Evolutionary conservation across 495 filamentous ascomycete species (phyloP), one percentile per base, ranked within the genome.

Genomic region (Aspergillus conjunctus): DNA sequence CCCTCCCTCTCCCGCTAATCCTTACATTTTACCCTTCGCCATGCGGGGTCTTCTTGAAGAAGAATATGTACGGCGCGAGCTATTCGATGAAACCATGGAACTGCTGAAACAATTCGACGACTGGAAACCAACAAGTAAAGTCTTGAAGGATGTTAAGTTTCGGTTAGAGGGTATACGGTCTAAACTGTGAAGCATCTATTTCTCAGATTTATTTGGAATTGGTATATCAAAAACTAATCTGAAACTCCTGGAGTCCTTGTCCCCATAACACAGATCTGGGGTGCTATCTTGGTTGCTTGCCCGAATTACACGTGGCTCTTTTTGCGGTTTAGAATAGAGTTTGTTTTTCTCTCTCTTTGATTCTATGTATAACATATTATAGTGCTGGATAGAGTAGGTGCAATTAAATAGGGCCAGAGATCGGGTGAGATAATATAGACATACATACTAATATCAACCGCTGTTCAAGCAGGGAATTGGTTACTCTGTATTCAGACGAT

Each of bases 101-200:
- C 75, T 98, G 44, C 77, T 98, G 12, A 80, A 80, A 65, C 88
- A 96, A 67, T 98, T 97, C 73, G 92, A 98, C 70, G 86, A 91
- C 46, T 98, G 94, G 94, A 91, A 89, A 69, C 94, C 94, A 8
- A 79, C 80, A 0, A 94, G 83, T 10, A 98, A 98, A 77, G 88
- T 88, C 33, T 75, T 98, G 56, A 96, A 91, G 73, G 94, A 98
- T 78, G 94, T 98, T 34, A 96, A 94, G 70, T 98, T 95, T 71
- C 83, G 94, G 64, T 77, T 98, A 43, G 94, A 98, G 79, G 93
- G 89, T 8, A 93, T 98, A 48, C 80, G 91, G 64, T 92, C 89
- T 7, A 95, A 91, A 72, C 76, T 94, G 32, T 97, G 26, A 26
- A 72, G 60, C 18, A 20, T 45, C 39, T 20, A 2, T 1, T 20